These are phyloP conservation scores for Eucalyptus curtisii DNA, from an alignment of 345 rosid species.

Conservation along the genomic window DNA sequence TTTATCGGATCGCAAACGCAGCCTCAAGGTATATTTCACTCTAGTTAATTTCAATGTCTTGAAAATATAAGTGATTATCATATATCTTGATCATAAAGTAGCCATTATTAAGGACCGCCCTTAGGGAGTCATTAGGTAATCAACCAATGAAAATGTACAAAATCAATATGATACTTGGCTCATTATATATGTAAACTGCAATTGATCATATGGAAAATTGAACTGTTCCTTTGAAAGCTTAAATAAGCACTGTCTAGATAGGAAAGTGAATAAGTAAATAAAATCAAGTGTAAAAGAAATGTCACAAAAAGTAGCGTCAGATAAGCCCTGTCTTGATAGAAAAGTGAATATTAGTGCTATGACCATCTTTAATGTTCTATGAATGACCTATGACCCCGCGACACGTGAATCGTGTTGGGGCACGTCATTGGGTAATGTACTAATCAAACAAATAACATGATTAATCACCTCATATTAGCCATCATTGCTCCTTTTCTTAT, in stretches of 20 bases:
- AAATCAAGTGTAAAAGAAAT: neutral
- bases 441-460: neutral
- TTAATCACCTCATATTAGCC: neutral
- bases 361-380: neutral
- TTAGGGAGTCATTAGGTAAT: neutral
- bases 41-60: too few species aligned
- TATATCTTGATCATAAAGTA: neutral
- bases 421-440: neutral
- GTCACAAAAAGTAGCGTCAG: too few species aligned
- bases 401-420: too few species aligned
- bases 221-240: neutral
- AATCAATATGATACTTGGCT: too few species aligned
- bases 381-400: too few species aligned
- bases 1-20: too few species aligned
- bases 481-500: neutral
- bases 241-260: too few species aligned
- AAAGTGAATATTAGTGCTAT: neutral
- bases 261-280: too few species aligned
- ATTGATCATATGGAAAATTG: too few species aligned
- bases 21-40: neutral
- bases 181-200: too few species aligned
- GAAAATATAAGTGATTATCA: too few species aligned
- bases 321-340: too few species aligned
- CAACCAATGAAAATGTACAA: neutral
- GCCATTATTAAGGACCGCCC: neutral